These are phyloP conservation scores for Tetragonia tetragonoides DNA, from an alignment of 148 eudicot species.

Conservation along the genomic window DNA sequence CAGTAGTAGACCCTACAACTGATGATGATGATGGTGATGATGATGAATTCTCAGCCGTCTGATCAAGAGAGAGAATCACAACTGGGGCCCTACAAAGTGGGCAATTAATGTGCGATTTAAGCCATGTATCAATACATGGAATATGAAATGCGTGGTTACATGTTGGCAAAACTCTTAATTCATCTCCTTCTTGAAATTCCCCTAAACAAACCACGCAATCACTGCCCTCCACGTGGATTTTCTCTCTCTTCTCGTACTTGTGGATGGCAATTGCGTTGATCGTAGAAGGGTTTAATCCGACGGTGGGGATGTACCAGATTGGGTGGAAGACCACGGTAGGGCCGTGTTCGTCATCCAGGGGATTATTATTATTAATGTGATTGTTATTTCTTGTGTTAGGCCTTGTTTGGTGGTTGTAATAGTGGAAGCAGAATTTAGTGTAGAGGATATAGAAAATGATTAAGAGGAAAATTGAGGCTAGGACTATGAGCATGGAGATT, in stretches of 20 bases:
- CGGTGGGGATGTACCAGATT: conserved; percentile 60
- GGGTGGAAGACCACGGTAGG: conserved; percentile 50
- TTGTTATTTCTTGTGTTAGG: conserved; percentile 1
- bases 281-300: conserved; percentile 51
- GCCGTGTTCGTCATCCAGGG: conserved; percentile 40
- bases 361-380: conserved; percentile 18
- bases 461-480: conserved; percentile 35
- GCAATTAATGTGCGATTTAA: conserved; percentile 66
- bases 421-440: conserved; percentile 26
- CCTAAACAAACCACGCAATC: conserved; percentile 72
- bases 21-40: not conserved
- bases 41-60: not conserved
- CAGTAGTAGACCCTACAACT: too few species aligned
- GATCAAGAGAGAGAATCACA: not conserved
- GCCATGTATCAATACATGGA: conserved; percentile 82
- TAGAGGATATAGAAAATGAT: conserved; percentile 40
- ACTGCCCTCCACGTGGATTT: conserved; percentile 32
- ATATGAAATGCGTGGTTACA: conserved; percentile 79
- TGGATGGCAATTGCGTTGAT: conserved; percentile 44
- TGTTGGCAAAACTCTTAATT: conserved; percentile 54
- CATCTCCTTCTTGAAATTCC: conserved; percentile 62
- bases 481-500: conserved; percentile 29
- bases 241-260: conserved; percentile 43
- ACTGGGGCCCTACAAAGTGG: conserved; percentile 70
- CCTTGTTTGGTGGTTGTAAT: conserved; percentile 3